Conservation (phyloP, 2,329 filamentous ascomycete genomes). For the Cladophialophora bantiana region DNA sequence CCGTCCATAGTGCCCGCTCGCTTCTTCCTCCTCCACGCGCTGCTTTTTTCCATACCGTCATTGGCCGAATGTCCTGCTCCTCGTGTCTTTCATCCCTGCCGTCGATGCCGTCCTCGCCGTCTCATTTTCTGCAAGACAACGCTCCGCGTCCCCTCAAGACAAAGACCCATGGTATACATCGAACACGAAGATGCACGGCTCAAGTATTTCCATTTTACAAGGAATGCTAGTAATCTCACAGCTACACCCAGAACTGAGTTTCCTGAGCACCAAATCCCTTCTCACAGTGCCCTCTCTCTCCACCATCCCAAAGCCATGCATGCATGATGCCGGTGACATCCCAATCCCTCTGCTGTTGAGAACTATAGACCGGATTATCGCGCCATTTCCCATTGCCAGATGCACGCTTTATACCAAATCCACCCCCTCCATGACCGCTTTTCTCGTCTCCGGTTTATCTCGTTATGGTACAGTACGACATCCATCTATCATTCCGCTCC, state of each 20-base stretch:
- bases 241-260: constrained; percentile 3
- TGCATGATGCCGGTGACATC: background rate
- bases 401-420: background rate
- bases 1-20: background rate
- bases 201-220: constrained; percentile 1
- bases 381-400: background rate
- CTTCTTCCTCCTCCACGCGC: background rate
- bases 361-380: background rate
- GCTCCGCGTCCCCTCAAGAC: too few relatives aligned
- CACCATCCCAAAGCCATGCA: background rate
- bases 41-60: background rate
- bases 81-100: background rate
- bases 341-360: background rate
- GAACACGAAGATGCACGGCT: background rate
- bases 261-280: background rate
- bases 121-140: background rate
- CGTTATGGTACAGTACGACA: constrained; percentile 38
- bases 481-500: constrained; percentile 43
- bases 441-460: constrained; percentile 10
- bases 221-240: background rate
- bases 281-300: background rate
- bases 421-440: background rate
- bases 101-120: background rate
- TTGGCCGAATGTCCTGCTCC: background rate
- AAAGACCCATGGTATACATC: background rate